Evolutionary conservation across 495 filamentous ascomycete species (phyloP), one percentile per base, ranked within the genome.

Genomic region (Hypoxylon cercidicola): DNA sequence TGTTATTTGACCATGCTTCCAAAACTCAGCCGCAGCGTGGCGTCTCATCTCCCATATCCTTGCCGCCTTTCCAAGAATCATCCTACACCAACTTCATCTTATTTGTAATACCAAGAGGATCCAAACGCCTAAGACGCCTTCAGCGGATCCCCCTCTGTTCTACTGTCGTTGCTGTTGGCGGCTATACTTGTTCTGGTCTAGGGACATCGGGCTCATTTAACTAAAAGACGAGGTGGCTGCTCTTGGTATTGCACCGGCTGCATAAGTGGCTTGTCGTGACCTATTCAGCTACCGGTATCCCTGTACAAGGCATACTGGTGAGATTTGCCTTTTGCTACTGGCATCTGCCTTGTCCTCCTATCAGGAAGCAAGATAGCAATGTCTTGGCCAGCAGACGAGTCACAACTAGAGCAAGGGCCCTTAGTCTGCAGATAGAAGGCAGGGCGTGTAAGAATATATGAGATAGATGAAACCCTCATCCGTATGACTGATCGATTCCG

Each of bases 21-120:
- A n/a, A n/a, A n/a, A n/a, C n/a, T 60, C 62, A 66, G 62, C 62
- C 56, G 62, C 56, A 64, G 41, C 13, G 25, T 20, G 19, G 10
- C 12, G 12, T 32, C 34, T 20, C 34, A n/a, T n/a, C 13, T 25
- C 21, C 41, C 50, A 7, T 28, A 28, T 28, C 20, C 15, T 43
- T 23, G 20, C 21, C 28, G 20, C 23, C 44, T 55, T 37, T 16
- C 32, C 13, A 20, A 34, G 44, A 55, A 43, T 25, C 32, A n/a
- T 18, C 45, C 51, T 37, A 47, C 32, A 13, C 23, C 28, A 35
- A 32, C 37, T 19, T 10, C 49, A 39, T 53, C 48, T 53, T 40
- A 45, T 52, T 47, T 46, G n/a, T 20, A 18, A 25, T 40, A 28
- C 19, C 13, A 43, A 16, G 30, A 46, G 32, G 30, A 61, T 39